phyloP scores from a whole-genome alignment of 345 rosid species.

The Trapa incisa region DNA sequence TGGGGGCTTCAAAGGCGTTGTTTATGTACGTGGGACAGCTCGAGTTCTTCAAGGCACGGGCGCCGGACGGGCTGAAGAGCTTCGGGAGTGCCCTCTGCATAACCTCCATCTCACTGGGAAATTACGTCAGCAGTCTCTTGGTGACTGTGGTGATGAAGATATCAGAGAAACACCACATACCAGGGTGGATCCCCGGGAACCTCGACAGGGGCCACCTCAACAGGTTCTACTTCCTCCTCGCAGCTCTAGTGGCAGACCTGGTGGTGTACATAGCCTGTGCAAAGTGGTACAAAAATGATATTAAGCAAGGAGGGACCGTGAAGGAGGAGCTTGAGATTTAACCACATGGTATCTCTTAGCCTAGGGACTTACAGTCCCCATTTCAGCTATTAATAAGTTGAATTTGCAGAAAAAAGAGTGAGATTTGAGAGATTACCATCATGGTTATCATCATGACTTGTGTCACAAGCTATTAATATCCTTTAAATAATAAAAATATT shows the following conservation, averaged over 20 bases:
- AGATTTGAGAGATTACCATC: too few relatives aligned
- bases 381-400: conserved; percentile 17
- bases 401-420: too few relatives aligned
- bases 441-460: too few relatives aligned
- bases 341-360: conserved; percentile 9
- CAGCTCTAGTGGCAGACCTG: conserved; percentile 60
- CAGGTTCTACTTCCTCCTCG: conserved; percentile 84
- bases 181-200: conserved; percentile 96
- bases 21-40: conserved; percentile 97
- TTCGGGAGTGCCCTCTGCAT: conserved; percentile 91
- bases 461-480: too few relatives aligned
- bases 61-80: conserved; percentile 91
- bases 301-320: conserved; percentile 36
- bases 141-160: conserved; percentile 95
- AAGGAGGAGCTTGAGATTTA: conserved; percentile 32
- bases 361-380: conserved; percentile 6
- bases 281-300: conserved; percentile 68
- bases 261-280: conserved; percentile 61
- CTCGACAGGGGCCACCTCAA: conserved; percentile 94
- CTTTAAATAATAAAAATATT: too few relatives aligned
- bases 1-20: conserved; percentile 96
- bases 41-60: conserved; percentile 90
- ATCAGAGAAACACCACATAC: conserved; percentile 74
- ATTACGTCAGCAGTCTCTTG: conserved; percentile 89
- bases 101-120: conserved; percentile 93